phyloP scores from a whole-genome alignment of 352 stramenopile genomes.

The Globisporangium echinulatum region DNA sequence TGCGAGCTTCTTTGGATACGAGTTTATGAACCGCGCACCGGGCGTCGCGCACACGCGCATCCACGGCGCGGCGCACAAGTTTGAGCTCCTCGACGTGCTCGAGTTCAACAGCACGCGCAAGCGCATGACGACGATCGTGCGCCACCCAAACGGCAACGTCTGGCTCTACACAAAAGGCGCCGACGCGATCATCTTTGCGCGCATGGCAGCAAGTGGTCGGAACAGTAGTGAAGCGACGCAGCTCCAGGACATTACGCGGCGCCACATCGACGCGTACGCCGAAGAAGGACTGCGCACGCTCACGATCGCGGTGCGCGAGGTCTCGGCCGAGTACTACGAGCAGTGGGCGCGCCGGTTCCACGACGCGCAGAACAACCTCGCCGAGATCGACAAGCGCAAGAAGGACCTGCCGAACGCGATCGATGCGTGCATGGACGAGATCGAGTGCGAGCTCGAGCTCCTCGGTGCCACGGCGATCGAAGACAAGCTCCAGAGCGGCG shows the following conservation, averaged over 20 bases:
- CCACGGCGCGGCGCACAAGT: conserved; percentile 32
- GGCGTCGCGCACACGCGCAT: conserved; percentile 45
- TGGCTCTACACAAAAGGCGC: conserved; percentile 73
- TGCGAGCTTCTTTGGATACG: conserved; percentile 65
- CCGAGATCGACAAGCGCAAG: conserved; percentile 77
- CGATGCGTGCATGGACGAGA: conserved; percentile 73
- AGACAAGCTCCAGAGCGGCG: conserved; percentile 90
- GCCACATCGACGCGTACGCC: conserved; percentile 78
- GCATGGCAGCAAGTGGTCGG: conserved; percentile 27
- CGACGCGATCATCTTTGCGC: conserved; percentile 60
- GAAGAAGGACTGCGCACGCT: conserved; percentile 86
- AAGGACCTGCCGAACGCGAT: conserved; percentile 67
- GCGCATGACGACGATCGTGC: conserved; percentile 90
- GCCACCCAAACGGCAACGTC: conserved; percentile 46
- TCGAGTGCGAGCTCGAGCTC: conserved; percentile 78
- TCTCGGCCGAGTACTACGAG: conserved; percentile 39
- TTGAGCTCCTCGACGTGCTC: conserved; percentile 84
- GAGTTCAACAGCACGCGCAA: conserved; percentile 92
- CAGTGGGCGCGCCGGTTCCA: conserved; percentile 61
- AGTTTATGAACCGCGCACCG: conserved; percentile 64
- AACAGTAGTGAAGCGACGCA: conserved; percentile 17
- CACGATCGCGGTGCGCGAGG: conserved; percentile 70
- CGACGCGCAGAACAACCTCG: conserved; percentile 58
- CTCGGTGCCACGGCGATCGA: conserved; percentile 91
- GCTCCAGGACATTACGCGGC: conserved; percentile 32